phyloP scores from a whole-genome alignment of 139 green algal genomes.

The Nannochloris sp. region DNA sequence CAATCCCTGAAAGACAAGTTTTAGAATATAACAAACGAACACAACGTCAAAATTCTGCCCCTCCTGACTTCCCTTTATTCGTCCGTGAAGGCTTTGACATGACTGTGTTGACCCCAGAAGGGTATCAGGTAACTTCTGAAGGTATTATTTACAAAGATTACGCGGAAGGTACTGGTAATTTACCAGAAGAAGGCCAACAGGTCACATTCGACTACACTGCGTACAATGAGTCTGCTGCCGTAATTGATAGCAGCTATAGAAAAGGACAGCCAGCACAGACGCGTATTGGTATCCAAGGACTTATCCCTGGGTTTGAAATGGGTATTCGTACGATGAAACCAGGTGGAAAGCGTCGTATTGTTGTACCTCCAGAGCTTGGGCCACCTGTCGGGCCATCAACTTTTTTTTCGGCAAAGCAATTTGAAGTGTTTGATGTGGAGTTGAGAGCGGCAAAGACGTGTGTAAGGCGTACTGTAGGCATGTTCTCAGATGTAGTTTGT shows the following conservation, averaged over 20 bases:
- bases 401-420: slow-evolving; percentile 99
- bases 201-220: slow-evolving; percentile 92
- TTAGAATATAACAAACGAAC: slow-evolving; percentile 74
- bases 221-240: slow-evolving; percentile 84
- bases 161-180: slow-evolving; percentile 40
- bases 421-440: slow-evolving; percentile 97
- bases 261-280: slow-evolving; percentile 72
- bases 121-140: slow-evolving; percentile 47
- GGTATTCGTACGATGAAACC: slow-evolving; percentile 82
- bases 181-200: slow-evolving; percentile 78
- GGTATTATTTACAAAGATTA: slow-evolving; percentile 86
- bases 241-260: slow-evolving; percentile 87
- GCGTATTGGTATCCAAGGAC: slow-evolving; percentile 78
- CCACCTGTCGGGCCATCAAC: slow-evolving; percentile 92
- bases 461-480: slow-evolving; percentile 51
- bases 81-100: slow-evolving; percentile 88
- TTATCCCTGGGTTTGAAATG: slow-evolving; percentile 97
- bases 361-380: slow-evolving; percentile 91
- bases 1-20: slow-evolving; percentile 23
- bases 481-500: slow-evolving; percentile 82
- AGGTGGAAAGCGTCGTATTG: slow-evolving; percentile 78
- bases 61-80: slow-evolving; percentile 76
- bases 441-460: slow-evolving; percentile 71
- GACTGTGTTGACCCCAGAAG: slow-evolving; percentile 36
- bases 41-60: slow-evolving; percentile 74